Evolutionary conservation across 2,329 filamentous ascomycete genomes (phyloP).

Genomic region (Colletotrichum phormii): DNA sequence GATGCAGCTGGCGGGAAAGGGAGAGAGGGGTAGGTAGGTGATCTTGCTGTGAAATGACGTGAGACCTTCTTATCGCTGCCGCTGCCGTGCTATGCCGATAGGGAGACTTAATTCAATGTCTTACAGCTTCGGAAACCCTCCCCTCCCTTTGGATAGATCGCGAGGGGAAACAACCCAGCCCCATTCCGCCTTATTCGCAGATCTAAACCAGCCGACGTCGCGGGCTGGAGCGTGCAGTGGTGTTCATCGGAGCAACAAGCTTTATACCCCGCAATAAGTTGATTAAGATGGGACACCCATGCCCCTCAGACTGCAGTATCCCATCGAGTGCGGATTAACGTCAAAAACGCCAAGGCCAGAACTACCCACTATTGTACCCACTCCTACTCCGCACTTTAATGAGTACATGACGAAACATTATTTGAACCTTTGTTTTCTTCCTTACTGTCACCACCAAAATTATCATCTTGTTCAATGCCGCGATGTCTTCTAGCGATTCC

Average conservation of each 20-base stretch:
- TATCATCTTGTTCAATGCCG: too few relatives aligned
- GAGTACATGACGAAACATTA: too few relatives aligned
- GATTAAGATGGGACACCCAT: too few relatives aligned
- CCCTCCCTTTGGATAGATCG: slow-evolving; percentile 1
- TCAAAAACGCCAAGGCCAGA: too few relatives aligned
- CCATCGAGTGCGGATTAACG: too few relatives aligned
- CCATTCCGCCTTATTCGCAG: neutral
- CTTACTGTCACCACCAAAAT: too few relatives aligned
- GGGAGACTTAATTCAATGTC: too few relatives aligned
- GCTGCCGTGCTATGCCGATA: neutral
- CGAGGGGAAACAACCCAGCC: neutral
- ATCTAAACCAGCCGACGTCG: neutral
- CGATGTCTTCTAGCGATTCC: too few relatives aligned
- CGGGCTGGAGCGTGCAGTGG: neutral
- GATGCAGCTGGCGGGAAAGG: neutral
- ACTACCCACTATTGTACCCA: too few relatives aligned
- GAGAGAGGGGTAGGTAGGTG: slow-evolving; percentile 21
- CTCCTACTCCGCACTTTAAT: too few relatives aligned
- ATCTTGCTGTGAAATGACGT: slow-evolving; percentile 25
- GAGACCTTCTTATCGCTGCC: slow-evolving; percentile 31
- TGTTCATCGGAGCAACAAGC: neutral
- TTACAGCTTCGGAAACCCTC: neutral
- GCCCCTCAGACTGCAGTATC: too few relatives aligned
- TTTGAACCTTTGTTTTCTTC: too few relatives aligned
- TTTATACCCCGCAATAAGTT: slow-evolving; percentile 9